These are phyloP conservation scores for Tricholomella constricta DNA, from an alignment of 768 basidiomycete species.

Conservation along the genomic window DNA sequence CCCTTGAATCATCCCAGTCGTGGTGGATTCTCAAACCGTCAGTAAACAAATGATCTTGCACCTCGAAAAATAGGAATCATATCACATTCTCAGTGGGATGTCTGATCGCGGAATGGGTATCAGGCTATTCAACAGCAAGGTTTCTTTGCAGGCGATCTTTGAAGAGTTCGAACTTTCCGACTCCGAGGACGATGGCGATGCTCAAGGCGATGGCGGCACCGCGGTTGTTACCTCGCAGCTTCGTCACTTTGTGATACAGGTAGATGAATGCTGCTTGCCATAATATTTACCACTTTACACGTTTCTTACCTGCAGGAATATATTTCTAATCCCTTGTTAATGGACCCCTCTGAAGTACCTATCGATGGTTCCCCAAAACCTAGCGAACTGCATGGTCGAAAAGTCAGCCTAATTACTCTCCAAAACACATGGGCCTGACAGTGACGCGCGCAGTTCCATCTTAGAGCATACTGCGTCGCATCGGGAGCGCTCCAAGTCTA, in stretches of 20 bases:
- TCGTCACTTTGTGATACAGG: slow-evolving; percentile 96
- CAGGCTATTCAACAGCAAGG: slow-evolving; percentile 80
- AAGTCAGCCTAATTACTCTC: slow-evolving; percentile 43
- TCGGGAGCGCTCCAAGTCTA: slow-evolving; percentile 78
- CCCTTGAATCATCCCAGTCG: slow-evolving; percentile 48
- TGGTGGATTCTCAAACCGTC: slow-evolving; percentile 98
- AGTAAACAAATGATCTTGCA: slow-evolving; percentile 18
- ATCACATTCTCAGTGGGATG: slow-evolving; percentile 74
- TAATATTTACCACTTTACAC: background rate
- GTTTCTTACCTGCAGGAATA: slow-evolving; percentile 70
- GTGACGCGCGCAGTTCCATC: slow-evolving; percentile 73
- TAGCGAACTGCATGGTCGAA: slow-evolving; percentile 47
- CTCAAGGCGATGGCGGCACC: slow-evolving; percentile 40
- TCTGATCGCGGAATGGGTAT: slow-evolving; percentile 96
- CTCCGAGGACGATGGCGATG: slow-evolving; percentile 49
- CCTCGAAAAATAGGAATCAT: too few relatives aligned
- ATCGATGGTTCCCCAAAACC: slow-evolving; percentile 25
- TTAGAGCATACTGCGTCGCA: slow-evolving; percentile 85
- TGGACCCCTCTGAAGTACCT: slow-evolving; percentile 62
- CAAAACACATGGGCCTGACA: background rate
- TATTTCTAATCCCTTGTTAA: slow-evolving; percentile 69
- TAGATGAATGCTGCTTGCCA: slow-evolving; percentile 28
- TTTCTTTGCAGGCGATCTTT: slow-evolving; percentile 72
- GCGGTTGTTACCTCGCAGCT: slow-evolving; percentile 83
- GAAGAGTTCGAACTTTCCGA: slow-evolving; percentile 71